These are phyloP conservation scores for Collybiopsis luxurians DNA, from an alignment of 768 basidiomycete species.

Conservation along the genomic window DNA sequence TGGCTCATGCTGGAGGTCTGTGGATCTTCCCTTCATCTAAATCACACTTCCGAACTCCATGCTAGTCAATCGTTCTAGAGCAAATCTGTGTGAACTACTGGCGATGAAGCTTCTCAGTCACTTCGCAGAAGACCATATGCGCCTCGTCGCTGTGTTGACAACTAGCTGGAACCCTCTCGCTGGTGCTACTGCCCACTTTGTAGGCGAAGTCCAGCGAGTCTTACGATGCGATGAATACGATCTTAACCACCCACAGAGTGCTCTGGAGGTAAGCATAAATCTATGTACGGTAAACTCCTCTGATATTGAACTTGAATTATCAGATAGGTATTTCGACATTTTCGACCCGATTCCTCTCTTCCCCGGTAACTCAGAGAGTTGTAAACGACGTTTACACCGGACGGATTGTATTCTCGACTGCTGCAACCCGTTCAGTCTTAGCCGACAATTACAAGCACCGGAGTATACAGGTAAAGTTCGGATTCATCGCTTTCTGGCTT, in stretches of 20 bases:
- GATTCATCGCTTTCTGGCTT: too few relatives aligned
- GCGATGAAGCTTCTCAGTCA: slow-evolving; percentile 82
- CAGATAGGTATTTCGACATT: slow-evolving; percentile 84
- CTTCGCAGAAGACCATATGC: slow-evolving; percentile 74
- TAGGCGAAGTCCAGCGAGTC: slow-evolving; percentile 61
- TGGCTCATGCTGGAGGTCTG: slow-evolving; percentile 72
- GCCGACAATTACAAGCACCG: slow-evolving; percentile 88
- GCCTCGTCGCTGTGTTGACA: slow-evolving; percentile 75
- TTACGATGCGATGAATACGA: slow-evolving; percentile 60
- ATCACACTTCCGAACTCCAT: not conserved
- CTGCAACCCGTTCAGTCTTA: slow-evolving; percentile 69
- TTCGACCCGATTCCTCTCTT: slow-evolving; percentile 80
- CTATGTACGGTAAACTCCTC: not conserved
- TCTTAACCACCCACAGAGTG: slow-evolving; percentile 70
- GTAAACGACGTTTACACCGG: slow-evolving; percentile 86
- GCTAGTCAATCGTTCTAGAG: slow-evolving; percentile 39
- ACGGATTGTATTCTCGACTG: slow-evolving; percentile 63
- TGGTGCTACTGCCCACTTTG: slow-evolving; percentile 64
- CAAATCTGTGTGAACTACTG: slow-evolving; percentile 82
- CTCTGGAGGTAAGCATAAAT: slow-evolving; percentile 68
- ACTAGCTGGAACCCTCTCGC: slow-evolving; percentile 83
- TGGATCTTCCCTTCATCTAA: slow-evolving; percentile 22
- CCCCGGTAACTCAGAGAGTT: slow-evolving; percentile 82
- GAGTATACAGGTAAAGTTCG: slow-evolving; percentile 1
- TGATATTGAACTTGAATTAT: not conserved